phyloP scores from a whole-genome alignment of 257 asterid species.

The Sherardia arvensis region DNA sequence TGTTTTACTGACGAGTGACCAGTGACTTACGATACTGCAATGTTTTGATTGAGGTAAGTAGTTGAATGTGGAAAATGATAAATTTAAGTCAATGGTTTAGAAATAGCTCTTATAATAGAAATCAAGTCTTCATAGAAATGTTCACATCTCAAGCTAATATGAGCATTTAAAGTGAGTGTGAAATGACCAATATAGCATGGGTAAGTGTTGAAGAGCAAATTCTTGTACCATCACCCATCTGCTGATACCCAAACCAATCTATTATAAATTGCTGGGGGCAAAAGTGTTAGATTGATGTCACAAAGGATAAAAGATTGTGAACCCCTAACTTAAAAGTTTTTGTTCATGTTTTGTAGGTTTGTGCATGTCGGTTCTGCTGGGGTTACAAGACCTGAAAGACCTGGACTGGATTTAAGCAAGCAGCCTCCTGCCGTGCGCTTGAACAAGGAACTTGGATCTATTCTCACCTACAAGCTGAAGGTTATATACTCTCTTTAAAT shows the following conservation, averaged over 20 bases:
- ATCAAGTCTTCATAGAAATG: too few species aligned
- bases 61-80: neutral
- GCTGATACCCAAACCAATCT: neutral
- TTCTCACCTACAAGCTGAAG: conserved; percentile 94
- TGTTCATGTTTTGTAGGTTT: conserved; percentile 32
- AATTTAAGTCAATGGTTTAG: neutral
- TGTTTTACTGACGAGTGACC: neutral
- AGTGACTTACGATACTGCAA: neutral
- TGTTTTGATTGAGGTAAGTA: neutral
- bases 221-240: neutral
- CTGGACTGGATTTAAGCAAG: conserved; percentile 90
- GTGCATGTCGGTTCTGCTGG: conserved; percentile 97
- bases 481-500: conserved; percentile 19
- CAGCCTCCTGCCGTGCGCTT: conserved; percentile 98
- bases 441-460: conserved; percentile 82
- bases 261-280: neutral
- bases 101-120: too few species aligned
- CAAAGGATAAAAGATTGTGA: neutral
- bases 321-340: neutral
- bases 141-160: neutral
- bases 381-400: conserved; percentile 95
- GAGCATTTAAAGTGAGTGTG: too few species aligned
- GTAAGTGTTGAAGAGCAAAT: neutral
- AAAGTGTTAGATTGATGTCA: neutral
- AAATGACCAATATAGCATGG: neutral